Conservation (phyloP, 2,329 filamentous ascomycete species). For the Apiospora malaysiana region DNA sequence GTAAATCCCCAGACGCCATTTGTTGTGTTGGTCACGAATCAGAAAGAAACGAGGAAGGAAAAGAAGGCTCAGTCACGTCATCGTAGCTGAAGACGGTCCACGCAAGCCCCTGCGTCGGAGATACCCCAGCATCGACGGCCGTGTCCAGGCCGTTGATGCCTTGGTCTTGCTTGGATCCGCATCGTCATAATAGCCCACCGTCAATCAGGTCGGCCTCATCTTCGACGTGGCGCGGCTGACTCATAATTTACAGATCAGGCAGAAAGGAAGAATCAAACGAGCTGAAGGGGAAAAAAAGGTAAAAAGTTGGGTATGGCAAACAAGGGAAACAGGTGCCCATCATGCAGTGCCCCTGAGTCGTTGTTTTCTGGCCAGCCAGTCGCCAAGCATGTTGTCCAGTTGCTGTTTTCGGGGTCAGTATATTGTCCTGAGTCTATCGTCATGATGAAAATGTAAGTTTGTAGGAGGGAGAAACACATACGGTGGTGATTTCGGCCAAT, state of each 20-base stretch:
- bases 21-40: conserved; percentile 6
- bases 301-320: neutral
- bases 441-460: neutral
- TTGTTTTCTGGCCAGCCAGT: conserved; percentile 78
- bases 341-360: conserved; percentile 55
- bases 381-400: conserved; percentile 85
- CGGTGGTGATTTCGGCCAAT: conserved; percentile 82
- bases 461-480: conserved; percentile 44
- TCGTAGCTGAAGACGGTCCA: neutral
- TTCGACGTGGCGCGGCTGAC: neutral
- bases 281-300: neutral
- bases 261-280: conserved; percentile 1
- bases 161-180: neutral
- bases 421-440: neutral
- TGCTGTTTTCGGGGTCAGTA: conserved; percentile 52
- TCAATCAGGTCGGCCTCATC: neutral
- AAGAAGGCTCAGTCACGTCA: neutral
- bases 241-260: neutral
- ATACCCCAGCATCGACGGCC: no score
- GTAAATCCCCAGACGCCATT: conserved; percentile 18
- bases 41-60: neutral
- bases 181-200: neutral
- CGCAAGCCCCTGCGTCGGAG: neutral
- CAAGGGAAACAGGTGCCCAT: neutral
- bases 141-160: neutral